Percentiles rank a stretch among this genome's conserved stretches.
These are phyloP conservation scores for Mollisiaceae sp. DNA, from an alignment of 2,329 filamentous ascomycete genomes.

Conservation along the genomic window DNA sequence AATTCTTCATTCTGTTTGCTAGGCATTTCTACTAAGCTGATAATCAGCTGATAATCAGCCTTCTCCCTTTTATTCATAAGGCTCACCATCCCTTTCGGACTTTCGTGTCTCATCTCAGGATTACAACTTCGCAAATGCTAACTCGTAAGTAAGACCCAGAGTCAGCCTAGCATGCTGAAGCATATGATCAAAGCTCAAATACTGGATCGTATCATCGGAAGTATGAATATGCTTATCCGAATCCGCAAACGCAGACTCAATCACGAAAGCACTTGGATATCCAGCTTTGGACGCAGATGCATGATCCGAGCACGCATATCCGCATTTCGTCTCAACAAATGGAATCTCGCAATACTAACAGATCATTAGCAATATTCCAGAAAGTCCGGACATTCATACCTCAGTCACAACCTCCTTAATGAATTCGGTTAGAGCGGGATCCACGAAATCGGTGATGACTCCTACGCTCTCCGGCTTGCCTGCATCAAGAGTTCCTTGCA, in stretches of 20 bases:
- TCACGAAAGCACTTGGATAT: slow-evolving; percentile 77
- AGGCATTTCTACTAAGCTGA: too few relatives aligned
- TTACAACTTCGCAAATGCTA: slow-evolving; percentile 69
- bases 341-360: slow-evolving; percentile 85
- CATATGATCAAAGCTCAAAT: slow-evolving; percentile 87
- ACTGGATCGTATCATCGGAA: slow-evolving; percentile 72
- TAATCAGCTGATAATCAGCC: not conserved
- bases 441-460: slow-evolving; percentile 91
- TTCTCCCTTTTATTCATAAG: not conserved
- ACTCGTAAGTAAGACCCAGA: slow-evolving; percentile 81
- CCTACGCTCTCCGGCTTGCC: slow-evolving; percentile 86
- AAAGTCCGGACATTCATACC: slow-evolving; percentile 44
- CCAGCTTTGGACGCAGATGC: slow-evolving; percentile 75
- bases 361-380: slow-evolving; percentile 17
- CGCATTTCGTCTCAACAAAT: slow-evolving; percentile 85
- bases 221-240: slow-evolving; percentile 73
- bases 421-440: slow-evolving; percentile 80
- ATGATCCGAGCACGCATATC: slow-evolving; percentile 82
- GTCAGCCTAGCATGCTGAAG: slow-evolving; percentile 87
- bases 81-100: not conserved
- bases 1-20: not conserved
- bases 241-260: slow-evolving; percentile 72
- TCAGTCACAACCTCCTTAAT: slow-evolving; percentile 86
- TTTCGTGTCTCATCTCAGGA: not conserved
- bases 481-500: slow-evolving; percentile 80